A percentile compares a stretch with the other conserved stretches of the same genome.
These are phyloP conservation scores for Boeremia lycopersici DNA, from an alignment of 2,329 filamentous ascomycete species.

Conservation along the genomic window DNA sequence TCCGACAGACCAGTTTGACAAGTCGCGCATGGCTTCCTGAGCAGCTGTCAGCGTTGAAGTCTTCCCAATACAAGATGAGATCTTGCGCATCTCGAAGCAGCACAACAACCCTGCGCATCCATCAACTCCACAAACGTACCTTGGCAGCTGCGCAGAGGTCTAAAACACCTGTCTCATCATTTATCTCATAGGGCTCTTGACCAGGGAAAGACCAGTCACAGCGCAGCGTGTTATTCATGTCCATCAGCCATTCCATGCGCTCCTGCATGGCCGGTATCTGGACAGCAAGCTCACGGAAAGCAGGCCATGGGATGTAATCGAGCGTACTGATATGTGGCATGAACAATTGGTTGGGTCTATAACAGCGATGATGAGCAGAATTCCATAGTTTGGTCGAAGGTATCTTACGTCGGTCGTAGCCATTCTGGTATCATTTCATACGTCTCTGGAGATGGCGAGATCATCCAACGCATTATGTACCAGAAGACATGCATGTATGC, in stretches of 20 bases:
- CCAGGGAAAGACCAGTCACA: conserved; percentile 27
- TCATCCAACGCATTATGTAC: conserved; percentile 36
- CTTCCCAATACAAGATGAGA: not conserved
- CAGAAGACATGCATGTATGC: conserved; percentile 32
- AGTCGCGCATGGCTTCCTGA: conserved; percentile 15
- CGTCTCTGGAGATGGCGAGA: conserved; percentile 30
- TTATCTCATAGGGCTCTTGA: conserved; percentile 15
- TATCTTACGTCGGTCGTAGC: conserved; percentile 30
- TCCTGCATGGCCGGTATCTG: conserved; percentile 35
- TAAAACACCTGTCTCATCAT: conserved; percentile 20
- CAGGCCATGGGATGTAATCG: conserved; percentile 32
- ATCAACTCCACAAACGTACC: conserved; percentile 4
- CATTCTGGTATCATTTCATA: conserved; percentile 32
- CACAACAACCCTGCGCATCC: not conserved
- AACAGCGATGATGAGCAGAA: not conserved
- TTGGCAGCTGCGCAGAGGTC: conserved; percentile 26
- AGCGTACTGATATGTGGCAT: conserved; percentile 34
- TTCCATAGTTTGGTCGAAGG: too few relatives aligned
- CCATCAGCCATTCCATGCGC: conserved; percentile 33
- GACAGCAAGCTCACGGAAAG: conserved; percentile 31
- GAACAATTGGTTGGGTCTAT: conserved; percentile 32
- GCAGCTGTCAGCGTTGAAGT: not conserved
- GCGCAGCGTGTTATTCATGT: conserved; percentile 23
- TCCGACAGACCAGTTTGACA: conserved; percentile 30
- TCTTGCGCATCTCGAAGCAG: not conserved